Base-by-base conservation (phyloP, 192 early-diverging fungal species). In the Spizellomyces sp. region DNA sequence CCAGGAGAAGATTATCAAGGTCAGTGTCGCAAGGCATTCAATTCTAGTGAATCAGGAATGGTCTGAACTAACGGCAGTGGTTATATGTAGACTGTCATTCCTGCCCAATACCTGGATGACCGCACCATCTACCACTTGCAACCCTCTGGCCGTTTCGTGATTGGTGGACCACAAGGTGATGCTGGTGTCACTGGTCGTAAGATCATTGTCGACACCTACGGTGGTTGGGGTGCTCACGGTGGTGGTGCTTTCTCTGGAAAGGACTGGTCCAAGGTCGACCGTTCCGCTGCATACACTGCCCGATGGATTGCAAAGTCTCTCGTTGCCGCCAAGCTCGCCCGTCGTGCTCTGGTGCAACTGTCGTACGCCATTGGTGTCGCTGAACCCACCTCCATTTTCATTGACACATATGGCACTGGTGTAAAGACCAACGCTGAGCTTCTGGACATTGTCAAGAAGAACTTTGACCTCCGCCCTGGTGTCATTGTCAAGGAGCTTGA, bases 241-340 rank as follows among this genome's bases (percentile, higher is more conserved):
- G 95, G 97, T 77, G 97, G 97, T 90, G 95, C 95, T 81, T 98
- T 99, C 92, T 97, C 95, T 69, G 97, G 97, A 69, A 99, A 99
- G 90, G 97, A 98, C 88, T 98, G 93, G 91, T 96, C 94, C 90
- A 98, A 98, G 93, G 95, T 99, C 77, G 95, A 96, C 82, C 93
- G 97, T 83, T 96, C 94, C 47, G 96, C 95, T 76, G 96, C 96
- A 70, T 99, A 98, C 84, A 93, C 96, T 58, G 93, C 92, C 66
- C 94, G 96, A 75, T 98, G 95, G 92, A 92, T 99, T 76, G 94
- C 97, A 84, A 98, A 99, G 90, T 98, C 94, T 48, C 83, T 98
- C 70, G 94, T 99, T 62, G 83, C 86, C 17, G 97, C 97, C 76
- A 90, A 90, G 69, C 91, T 99, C 69, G 93, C 92, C 73, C 94